Percentiles rank a stretch among this genome's conserved stretches.
Conservation (phyloP, 257 asterid genomes). For the Ajuga chamaepitys region DNA sequence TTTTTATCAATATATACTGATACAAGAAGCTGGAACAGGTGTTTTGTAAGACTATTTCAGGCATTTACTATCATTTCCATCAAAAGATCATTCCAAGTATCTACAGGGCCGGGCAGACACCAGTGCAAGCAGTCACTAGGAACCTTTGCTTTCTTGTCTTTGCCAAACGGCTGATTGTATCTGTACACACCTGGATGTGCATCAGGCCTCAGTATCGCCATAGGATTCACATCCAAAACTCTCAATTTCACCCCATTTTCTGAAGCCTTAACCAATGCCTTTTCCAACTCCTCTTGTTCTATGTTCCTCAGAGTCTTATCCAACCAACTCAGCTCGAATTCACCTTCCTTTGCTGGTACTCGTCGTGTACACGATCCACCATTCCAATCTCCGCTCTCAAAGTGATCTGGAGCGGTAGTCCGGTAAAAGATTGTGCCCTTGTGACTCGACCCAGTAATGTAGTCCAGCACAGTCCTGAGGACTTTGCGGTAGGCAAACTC, state of each 20-base stretch:
- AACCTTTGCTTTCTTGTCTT: conserved; percentile 27
- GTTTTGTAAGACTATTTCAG: conserved; percentile 17
- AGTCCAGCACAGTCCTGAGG: conserved; percentile 37
- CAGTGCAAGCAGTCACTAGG: conserved; percentile 77
- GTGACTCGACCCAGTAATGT: conserved; percentile 40
- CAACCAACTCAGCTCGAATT: conserved; percentile 30
- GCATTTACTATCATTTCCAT: conserved; percentile 58
- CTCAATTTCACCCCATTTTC: conserved; percentile 42
- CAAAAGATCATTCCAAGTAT: conserved; percentile 77
- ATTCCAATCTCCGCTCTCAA: conserved; percentile 69
- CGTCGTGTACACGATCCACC: conserved; percentile 63
- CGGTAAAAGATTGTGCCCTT: conserved; percentile 47
- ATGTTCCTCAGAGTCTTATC: conserved; percentile 31
- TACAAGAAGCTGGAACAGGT: no score
- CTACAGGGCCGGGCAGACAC: conserved; percentile 93
- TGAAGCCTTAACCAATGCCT: conserved; percentile 32
- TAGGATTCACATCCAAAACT: conserved; percentile 45
- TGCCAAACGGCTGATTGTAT: conserved; percentile 45
- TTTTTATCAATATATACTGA: no score
- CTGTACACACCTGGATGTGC: conserved; percentile 83
- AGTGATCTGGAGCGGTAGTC: conserved; percentile 62
- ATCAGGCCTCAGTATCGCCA: conserved; percentile 70
- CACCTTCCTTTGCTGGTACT: conserved; percentile 52
- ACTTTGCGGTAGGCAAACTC: conserved; percentile 49
- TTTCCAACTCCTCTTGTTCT: conserved; percentile 45